These are phyloP conservation scores for Acer negundo DNA, from an alignment of 345 rosid genomes.

Conservation along the genomic window DNA sequence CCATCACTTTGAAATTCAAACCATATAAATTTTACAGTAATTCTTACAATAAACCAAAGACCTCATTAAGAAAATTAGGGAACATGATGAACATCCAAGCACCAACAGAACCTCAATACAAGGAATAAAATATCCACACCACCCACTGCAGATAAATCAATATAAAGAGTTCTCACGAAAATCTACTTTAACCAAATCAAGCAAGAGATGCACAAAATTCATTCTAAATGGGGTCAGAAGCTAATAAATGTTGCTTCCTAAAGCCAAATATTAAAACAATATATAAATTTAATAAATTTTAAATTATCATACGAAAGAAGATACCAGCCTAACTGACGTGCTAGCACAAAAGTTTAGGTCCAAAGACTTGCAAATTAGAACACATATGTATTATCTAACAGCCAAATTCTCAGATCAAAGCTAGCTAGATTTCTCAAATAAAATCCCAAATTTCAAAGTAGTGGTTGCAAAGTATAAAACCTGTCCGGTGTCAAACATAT, in stretches of 20 bases:
- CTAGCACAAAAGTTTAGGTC: background rate
- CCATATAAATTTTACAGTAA: background rate
- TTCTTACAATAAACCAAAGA: background rate
- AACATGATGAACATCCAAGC: background rate
- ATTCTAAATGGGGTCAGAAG: background rate
- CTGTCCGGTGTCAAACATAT: constrained; percentile 98
- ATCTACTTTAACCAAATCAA: background rate
- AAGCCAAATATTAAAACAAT: background rate
- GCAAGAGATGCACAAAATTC: background rate
- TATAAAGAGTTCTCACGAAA: background rate
- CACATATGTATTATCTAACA: background rate
- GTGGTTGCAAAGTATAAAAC: constrained; percentile 35
- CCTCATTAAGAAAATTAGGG: background rate
- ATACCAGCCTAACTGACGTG: background rate
- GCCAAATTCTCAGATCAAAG: background rate
- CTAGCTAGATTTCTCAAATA: constrained; percentile 2
- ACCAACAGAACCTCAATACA: background rate
- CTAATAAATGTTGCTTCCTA: background rate
- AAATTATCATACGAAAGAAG: background rate
- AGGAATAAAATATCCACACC: background rate
- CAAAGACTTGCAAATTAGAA: background rate
- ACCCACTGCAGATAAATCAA: background rate
- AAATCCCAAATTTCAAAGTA: constrained; percentile 19
- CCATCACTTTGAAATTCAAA: constrained; percentile 11
- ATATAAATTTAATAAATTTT: background rate